Conservation (phyloP, 1,284 basidiomycete species). For the Tremellales sp. region DNA sequence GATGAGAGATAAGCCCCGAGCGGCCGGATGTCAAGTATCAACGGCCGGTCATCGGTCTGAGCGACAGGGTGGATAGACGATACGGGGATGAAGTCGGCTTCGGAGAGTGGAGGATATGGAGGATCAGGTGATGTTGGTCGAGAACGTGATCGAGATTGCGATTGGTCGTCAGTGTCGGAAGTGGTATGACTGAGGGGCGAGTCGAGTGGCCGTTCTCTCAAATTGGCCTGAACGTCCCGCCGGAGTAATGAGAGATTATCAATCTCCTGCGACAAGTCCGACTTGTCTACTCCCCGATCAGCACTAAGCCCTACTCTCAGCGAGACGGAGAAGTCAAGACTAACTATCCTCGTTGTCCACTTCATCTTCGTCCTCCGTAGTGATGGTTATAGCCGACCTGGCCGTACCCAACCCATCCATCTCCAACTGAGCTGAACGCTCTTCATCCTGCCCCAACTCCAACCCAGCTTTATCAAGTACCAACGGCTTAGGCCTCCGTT, state of each 20-base stretch:
- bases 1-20: constrained; percentile 60
- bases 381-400: constrained; percentile 6
- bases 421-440: constrained; percentile 13
- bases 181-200: constrained; percentile 11
- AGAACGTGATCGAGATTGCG: constrained; percentile 10
- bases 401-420: constrained; percentile 1
- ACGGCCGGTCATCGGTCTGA: constrained; percentile 12
- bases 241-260: constrained; percentile 32
- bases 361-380: neutral
- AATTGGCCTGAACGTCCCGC: constrained; percentile 31
- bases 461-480: constrained; percentile 12
- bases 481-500: constrained; percentile 18
- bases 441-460: constrained; percentile 18
- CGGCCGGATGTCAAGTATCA: constrained; percentile 75
- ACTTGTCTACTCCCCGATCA: neutral
- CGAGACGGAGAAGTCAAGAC: neutral
- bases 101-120: constrained; percentile 12
- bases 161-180: constrained; percentile 16
- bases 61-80: no score
- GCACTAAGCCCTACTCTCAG: neutral
- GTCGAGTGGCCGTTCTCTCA: constrained; percentile 29
- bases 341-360: no score
- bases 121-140: constrained; percentile 6
- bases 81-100: neutral
- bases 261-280: constrained; percentile 26